Conservation (phyloP, 2,329 filamentous ascomycete genomes). For the Claviceps spartinae region DNA sequence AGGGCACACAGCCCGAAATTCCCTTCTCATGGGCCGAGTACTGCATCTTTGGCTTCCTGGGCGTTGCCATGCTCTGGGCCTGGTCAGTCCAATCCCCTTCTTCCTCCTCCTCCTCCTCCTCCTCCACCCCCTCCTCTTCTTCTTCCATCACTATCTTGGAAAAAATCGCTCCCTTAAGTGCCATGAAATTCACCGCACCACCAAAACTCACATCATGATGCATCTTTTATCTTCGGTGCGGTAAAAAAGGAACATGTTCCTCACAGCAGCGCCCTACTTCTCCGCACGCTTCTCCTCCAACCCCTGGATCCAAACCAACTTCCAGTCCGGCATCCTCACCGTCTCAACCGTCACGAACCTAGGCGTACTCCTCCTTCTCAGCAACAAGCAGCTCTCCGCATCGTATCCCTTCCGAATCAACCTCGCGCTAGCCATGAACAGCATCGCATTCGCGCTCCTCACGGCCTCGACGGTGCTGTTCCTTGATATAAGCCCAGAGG, state of each 20-base stretch:
- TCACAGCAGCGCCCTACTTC: conserved; percentile 90
- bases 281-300: conserved; percentile 62
- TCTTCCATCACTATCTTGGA: not conserved
- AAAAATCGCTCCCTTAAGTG: too few relatives aligned
- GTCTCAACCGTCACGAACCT: conserved; percentile 80
- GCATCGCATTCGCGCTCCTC: conserved; percentile 61
- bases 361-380: conserved; percentile 58
- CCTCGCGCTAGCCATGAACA: conserved; percentile 61
- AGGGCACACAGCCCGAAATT: conserved; percentile 24
- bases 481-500: conserved; percentile 42
- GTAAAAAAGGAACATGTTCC: conserved; percentile 73
- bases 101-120: not conserved
- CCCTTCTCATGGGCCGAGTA: conserved; percentile 82
- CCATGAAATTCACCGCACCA: too few relatives aligned
- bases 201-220: not conserved
- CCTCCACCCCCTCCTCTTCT: not conserved
- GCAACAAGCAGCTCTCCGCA: conserved; percentile 65
- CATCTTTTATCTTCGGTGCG: not conserved
- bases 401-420: conserved; percentile 83
- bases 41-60: conserved; percentile 68
- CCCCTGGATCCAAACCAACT: conserved; percentile 62
- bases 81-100: conserved; percentile 48
- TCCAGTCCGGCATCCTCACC: conserved; percentile 79
- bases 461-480: conserved; percentile 66
- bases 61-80: conserved; percentile 92